These are phyloP conservation scores for Garcileccinum viscosum DNA, from an alignment of 1,284 basidiomycete species.

Conservation along the genomic window DNA sequence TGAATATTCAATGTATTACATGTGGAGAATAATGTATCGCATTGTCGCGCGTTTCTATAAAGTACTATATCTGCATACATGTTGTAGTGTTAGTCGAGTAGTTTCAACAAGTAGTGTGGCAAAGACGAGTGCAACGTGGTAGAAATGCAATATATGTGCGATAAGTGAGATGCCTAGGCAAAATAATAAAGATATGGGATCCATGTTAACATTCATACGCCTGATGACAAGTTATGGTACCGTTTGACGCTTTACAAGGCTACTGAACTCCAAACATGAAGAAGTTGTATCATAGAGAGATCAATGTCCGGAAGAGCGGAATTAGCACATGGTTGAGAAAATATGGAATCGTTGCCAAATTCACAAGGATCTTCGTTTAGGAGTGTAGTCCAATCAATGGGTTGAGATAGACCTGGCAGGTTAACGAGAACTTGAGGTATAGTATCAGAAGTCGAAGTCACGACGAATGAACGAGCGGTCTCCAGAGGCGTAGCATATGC, in stretches of 20 bases:
- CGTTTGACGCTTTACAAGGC: neutral
- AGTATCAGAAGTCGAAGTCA: neutral
- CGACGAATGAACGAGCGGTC: neutral
- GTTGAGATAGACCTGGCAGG: neutral
- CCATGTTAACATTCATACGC: neutral
- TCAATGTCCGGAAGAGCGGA: conserved; percentile 24
- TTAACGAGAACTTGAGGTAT: neutral
- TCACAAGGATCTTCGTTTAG: conserved; percentile 4
- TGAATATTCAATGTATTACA: neutral
- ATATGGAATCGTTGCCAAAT: neutral
- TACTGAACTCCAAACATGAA: conserved; percentile 1
- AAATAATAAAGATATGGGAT: conserved; percentile 6
- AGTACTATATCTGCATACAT: neutral
- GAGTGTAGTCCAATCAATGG: conserved; percentile 23
- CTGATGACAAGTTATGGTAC: neutral
- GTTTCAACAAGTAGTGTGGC: neutral
- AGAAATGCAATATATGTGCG: neutral
- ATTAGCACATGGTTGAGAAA: neutral
- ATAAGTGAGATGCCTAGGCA: neutral
- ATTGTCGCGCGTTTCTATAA: neutral
- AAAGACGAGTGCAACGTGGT: neutral
- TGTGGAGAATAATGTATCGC: neutral
- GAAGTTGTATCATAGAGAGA: conserved; percentile 27
- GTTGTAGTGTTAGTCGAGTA: neutral
- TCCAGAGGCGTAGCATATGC: neutral